Percentiles rank a stretch among this genome's conserved stretches.
These are phyloP conservation scores for Ilex paraguariensis DNA, from an alignment of 305 asterid genomes.

Conservation along the genomic window DNA sequence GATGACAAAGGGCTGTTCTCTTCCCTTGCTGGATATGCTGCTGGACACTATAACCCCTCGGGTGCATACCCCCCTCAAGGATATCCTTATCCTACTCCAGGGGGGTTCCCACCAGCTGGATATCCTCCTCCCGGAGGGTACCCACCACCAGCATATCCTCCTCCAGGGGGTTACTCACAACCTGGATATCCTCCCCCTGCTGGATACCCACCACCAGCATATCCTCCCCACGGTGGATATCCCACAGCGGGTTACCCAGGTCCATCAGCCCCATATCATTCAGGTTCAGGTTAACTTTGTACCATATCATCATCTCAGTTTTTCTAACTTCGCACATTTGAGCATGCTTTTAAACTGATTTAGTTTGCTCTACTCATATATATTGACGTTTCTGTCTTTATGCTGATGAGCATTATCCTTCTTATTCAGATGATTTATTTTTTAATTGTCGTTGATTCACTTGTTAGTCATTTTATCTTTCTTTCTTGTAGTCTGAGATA, in stretches of 20 bases:
- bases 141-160: slow-evolving; percentile 13
- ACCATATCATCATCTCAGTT: no score
- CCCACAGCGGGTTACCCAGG: slow-evolving; percentile 59
- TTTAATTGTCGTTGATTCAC: neutral
- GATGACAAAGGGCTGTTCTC: slow-evolving; percentile 66
- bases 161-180: slow-evolving; percentile 5
- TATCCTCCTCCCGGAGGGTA: slow-evolving; percentile 38
- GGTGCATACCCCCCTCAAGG: slow-evolving; percentile 39
- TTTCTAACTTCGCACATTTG: no score
- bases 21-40: slow-evolving; percentile 55
- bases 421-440: no score
- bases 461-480: neutral
- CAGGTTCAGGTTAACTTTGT: slow-evolving; percentile 28
- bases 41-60: slow-evolving; percentile 37
- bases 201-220: slow-evolving; percentile 18
- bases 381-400: no score
- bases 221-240: slow-evolving; percentile 38
- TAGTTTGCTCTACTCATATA: no score
- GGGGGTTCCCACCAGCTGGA: slow-evolving; percentile 37
- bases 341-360: no score
- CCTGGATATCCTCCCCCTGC: slow-evolving; percentile 15
- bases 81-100: slow-evolving; percentile 22
- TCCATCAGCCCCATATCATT: slow-evolving; percentile 24
- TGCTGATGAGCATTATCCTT: no score
- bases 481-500: neutral